Conservation (phyloP, 1,139 yeast species). For the Scheffersomyces segobiensis region DNA sequence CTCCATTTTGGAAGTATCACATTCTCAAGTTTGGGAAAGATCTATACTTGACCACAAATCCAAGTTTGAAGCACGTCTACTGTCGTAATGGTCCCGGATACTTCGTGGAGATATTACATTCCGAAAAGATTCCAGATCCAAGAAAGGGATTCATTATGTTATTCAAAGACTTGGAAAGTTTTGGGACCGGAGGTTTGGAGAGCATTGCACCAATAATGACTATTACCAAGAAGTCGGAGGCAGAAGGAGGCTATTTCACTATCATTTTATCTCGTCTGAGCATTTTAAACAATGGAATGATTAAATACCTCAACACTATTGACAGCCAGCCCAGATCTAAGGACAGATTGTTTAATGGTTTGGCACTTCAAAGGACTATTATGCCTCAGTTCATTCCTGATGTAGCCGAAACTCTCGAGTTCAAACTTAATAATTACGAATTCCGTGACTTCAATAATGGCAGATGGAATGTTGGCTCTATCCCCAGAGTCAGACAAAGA, state of each 20-base stretch:
- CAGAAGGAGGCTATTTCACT: constrained; percentile 34
- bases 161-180: constrained; percentile 32
- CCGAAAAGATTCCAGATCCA: constrained; percentile 12
- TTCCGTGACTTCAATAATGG: constrained; percentile 26
- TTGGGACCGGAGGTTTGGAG: constrained; percentile 18
- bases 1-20: constrained; percentile 64
- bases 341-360: constrained; percentile 22
- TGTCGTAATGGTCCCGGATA: constrained; percentile 61
- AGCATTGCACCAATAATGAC: constrained; percentile 28
- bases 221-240: constrained; percentile 25
- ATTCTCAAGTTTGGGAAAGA: constrained; percentile 49
- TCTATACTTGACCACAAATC: constrained; percentile 60
- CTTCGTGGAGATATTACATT: constrained; percentile 41
- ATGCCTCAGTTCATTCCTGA: constrained; percentile 23
- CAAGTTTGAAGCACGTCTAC: constrained; percentile 53
- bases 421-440: constrained; percentile 29
- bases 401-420: constrained; percentile 4
- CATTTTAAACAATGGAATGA: background rate
- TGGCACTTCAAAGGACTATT: constrained; percentile 29
- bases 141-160: constrained; percentile 30
- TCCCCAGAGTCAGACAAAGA: constrained; percentile 34
- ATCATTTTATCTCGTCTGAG: constrained; percentile 20
- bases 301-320: background rate
- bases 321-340: background rate
- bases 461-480: constrained; percentile 48